A percentile compares a stretch with the other conserved stretches of the same genome.
These are phyloP conservation scores for Trichoderma asperelloides DNA, from an alignment of 495 filamentous ascomycete genomes.

Conservation along the genomic window DNA sequence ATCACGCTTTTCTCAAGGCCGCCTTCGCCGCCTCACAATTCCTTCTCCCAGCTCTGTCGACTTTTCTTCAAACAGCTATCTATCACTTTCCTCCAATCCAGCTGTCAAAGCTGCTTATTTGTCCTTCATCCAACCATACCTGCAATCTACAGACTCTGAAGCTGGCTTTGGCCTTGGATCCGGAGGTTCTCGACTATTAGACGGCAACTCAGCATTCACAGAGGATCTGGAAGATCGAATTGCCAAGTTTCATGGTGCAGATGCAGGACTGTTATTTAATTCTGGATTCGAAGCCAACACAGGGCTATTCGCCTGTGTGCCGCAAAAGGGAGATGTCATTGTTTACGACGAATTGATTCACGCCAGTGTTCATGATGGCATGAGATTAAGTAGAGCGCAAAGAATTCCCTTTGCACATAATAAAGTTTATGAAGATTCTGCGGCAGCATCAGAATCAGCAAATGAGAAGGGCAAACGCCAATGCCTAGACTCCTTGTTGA, in stretches of 20 bases:
- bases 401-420: conserved; percentile 55
- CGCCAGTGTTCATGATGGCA: conserved; percentile 70
- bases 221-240: conserved; percentile 56
- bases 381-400: conserved; percentile 54
- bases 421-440: conserved; percentile 22
- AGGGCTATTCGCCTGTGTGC: conserved; percentile 56
- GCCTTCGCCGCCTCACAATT: conserved; percentile 35
- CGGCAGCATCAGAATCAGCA: too few species aligned
- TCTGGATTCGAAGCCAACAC: conserved; percentile 73
- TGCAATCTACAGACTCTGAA: conserved; percentile 17
- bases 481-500: conserved; percentile 16
- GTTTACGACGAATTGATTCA: conserved; percentile 69
- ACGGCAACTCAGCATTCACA: conserved; percentile 61
- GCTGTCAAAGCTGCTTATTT: conserved; percentile 33
- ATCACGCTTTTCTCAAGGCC: conserved; percentile 22
- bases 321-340: conserved; percentile 60
- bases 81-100: conserved; percentile 44
- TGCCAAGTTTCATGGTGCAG: conserved; percentile 57
- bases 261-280: conserved; percentile 60
- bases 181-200: conserved; percentile 52
- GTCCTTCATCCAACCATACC: conserved; percentile 17
- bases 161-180: conserved; percentile 33
- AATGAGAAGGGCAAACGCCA: conserved; percentile 6
- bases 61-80: conserved; percentile 58
- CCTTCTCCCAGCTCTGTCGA: conserved; percentile 32